Base-by-base conservation (phyloP, 306 rosid genomes). In the Cicer yamashitae region DNA sequence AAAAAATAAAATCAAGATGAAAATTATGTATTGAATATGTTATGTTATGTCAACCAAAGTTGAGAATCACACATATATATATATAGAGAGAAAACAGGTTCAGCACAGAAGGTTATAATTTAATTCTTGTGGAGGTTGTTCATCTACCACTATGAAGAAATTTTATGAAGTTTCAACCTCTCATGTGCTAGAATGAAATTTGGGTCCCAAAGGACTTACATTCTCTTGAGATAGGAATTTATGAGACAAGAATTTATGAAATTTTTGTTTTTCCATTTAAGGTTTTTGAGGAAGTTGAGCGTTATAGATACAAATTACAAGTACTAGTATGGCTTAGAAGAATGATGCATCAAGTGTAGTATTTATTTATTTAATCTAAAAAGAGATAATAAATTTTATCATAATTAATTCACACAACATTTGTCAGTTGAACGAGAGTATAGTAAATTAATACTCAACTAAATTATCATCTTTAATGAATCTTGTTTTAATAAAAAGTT, bases 111-210 rank as follows among this genome's bases (percentile, higher is more conserved):
- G 12, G 61, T 1, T 56, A 56, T 18, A 8, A 44, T 44, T 44
- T 17, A 18, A 7, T 56, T 18, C 61, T 17, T 20, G 61, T 18
- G 61, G 61, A 17, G 25, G 61, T 56, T 4, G 37, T 18, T 56
- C 61, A 56, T 17, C 61, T 56, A 18, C 61, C 61, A 8, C 61
- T 18, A 54, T 54, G 61, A 18, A 56, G 12, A 56, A 43, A 61
- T 61, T 37, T 34, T 30, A 25, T 25, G 46, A 61, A 61, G 67
- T 7, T 37, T 8, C 68, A 38, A 14, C 46, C 13, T 39, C 38
- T 62, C 68, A 62, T 12, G 20, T 62, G 68, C 22, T 62, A 38
- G 25, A 62, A 62, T 62, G 38, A 38, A 38, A 40, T n/a, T 38
- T n/a, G 12, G 38, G 48, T 62, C 68, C 68, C 68, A 62, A 7